Base-by-base conservation (phyloP, 768 basidiomycete genomes). In the Tremella fuciformis region DNA sequence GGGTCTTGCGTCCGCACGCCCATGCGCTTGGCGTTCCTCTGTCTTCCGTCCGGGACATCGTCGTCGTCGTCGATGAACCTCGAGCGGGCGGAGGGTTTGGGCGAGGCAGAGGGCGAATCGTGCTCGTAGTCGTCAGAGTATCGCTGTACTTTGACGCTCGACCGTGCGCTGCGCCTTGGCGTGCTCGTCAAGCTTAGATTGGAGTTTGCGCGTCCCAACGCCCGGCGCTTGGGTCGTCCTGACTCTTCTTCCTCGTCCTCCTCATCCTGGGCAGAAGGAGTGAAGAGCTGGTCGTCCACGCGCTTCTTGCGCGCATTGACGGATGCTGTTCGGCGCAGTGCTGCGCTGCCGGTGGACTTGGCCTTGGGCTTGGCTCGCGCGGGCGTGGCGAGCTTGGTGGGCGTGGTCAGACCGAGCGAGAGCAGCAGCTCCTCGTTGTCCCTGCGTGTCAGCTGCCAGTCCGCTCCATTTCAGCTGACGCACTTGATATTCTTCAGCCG, bases 1-100 rank as follows among this genome's bases (percentile, higher is more conserved):
- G 78, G 78, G 55, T 75, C 62, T 26, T 78, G 69, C 1, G 60
- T 70, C 24, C 78, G 57, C 29, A 59, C 57, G 1, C 75, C 73
- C 38, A 78, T 61, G 26, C 55, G 58, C 51, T 49, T 57, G 40
- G 63, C 48, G 59, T 68, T 66, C 69, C 67, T 46, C 68, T 64
- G 11, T 7, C 75, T 76, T 11, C 53, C 57, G 46, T 66, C 66
- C 55, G 63, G 67, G 41, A 60, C 67, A 39, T 57, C 71, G 25
- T 64, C 60, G 18, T 71, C 63, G 6, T 38, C 59, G 22, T 57
- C 62, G 29, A 34, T 34, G 11, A 34, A 34, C 29, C 29, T 34
- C 29, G 29, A 34, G 6, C 11, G 29, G 6, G 29, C 29, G 29
- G 29, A 34, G 6, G 29, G 29, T 11, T 11, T 34, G 29, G 29